Evolutionary conservation across 768 basidiomycete species (phyloP).

Genomic region (Asterophora lycoperdoides): DNA sequence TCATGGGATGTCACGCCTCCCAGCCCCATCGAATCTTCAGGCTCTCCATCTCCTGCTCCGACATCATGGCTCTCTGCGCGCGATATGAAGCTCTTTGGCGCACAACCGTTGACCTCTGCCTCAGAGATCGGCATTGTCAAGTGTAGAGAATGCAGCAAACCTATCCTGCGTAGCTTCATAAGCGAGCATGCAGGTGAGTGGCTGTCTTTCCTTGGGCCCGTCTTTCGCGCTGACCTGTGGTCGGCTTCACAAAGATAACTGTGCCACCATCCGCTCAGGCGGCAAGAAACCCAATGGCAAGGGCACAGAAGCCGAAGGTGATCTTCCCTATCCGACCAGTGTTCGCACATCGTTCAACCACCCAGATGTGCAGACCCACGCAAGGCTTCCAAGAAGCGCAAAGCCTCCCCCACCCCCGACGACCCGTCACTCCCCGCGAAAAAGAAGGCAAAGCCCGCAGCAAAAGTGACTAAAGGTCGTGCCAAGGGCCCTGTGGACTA

Average conservation of each 20-base stretch:
- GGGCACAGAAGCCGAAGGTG: conserved; percentile 42
- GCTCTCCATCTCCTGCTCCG: conserved; percentile 60
- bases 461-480: conserved; percentile 76
- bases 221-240: conserved; percentile 6
- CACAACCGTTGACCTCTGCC: conserved; percentile 62
- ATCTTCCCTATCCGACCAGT: conserved; percentile 3
- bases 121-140: conserved; percentile 60
- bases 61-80: conserved; percentile 80
- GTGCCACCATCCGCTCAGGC: conserved; percentile 53
- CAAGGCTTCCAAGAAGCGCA: conserved; percentile 71
- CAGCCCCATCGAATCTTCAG: conserved; percentile 32
- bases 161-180: conserved; percentile 70
- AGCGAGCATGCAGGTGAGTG: conserved; percentile 67
- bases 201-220: background rate
- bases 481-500: conserved; percentile 84
- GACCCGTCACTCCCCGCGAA: conserved; percentile 64
- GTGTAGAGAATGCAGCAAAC: conserved; percentile 81
- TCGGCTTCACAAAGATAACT: conserved; percentile 43
- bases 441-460: conserved; percentile 68
- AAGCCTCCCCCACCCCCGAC: conserved; percentile 66
- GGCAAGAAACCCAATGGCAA: conserved; percentile 57
- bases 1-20: conserved; percentile 52
- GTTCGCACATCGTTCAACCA: conserved; percentile 9
- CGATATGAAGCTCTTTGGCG: conserved; percentile 87
- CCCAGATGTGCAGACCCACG: conserved; percentile 26